A percentile compares a stretch with the other conserved stretches of the same genome.
Conservation (phyloP, 441 rosid genomes). For the Adansonia madagascariensis region DNA sequence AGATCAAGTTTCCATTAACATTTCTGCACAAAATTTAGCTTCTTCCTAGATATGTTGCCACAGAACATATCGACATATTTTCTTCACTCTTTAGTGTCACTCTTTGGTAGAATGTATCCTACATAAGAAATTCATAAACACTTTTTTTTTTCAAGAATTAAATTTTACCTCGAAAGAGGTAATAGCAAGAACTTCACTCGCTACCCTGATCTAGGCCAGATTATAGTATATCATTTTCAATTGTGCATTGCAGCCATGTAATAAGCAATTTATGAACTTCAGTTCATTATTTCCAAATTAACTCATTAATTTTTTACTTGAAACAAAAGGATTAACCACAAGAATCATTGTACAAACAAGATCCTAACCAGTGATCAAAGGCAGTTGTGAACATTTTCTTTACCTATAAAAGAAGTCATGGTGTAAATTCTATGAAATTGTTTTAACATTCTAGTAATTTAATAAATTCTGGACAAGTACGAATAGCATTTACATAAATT, state of each 20-base stretch:
- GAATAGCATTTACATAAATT: constrained; percentile 17
- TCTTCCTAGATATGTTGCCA: background rate
- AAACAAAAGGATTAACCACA: background rate
- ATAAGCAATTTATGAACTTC: background rate
- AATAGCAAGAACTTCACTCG: background rate
- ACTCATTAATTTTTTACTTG: background rate
- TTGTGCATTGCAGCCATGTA: background rate
- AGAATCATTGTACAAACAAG: constrained; percentile 10
- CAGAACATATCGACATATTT: background rate
- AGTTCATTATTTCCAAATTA: background rate
- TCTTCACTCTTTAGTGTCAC: background rate
- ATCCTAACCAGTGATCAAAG: background rate
- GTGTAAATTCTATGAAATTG: background rate
- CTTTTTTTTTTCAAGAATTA: background rate
- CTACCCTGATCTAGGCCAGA: background rate
- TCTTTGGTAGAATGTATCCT: background rate
- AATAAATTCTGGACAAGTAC: background rate
- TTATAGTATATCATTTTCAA: background rate
- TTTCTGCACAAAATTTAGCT: background rate
- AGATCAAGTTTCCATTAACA: background rate
- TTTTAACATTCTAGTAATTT: background rate
- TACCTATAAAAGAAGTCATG: background rate
- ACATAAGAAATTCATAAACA: background rate
- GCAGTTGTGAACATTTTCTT: background rate
- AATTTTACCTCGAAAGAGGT: background rate